A percentile compares a stretch with the other conserved stretches of the same genome.
phyloP scores from a whole-genome alignment of 2,329 filamentous ascomycete species.

The Penicillium palitans region DNA sequence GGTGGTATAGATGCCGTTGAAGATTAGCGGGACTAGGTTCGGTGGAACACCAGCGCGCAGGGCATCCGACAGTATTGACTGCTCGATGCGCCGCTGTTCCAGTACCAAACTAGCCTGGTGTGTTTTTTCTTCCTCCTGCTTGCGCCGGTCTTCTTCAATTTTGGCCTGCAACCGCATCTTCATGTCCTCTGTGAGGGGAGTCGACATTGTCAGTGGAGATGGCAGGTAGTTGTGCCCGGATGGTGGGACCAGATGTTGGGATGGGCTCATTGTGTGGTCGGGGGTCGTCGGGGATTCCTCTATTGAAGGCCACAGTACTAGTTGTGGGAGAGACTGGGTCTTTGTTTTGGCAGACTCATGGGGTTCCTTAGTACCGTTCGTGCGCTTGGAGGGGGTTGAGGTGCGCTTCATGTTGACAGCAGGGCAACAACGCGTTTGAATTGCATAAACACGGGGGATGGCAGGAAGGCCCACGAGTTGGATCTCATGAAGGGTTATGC shows the following conservation, averaged over 20 bases:
- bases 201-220: slow-evolving; percentile 24
- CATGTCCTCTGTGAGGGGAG: slow-evolving; percentile 63
- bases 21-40: slow-evolving; percentile 72
- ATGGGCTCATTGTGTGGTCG: not conserved
- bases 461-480: not conserved
- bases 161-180: slow-evolving; percentile 70
- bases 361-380: not conserved
- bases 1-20: slow-evolving; percentile 34
- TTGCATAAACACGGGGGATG: not conserved
- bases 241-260: slow-evolving; percentile 25
- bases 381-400: not conserved
- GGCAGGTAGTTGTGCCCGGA: slow-evolving; percentile 33
- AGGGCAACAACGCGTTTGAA: not conserved
- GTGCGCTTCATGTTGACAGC: not conserved
- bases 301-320: not conserved
- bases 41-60: slow-evolving; percentile 70
- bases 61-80: slow-evolving; percentile 69
- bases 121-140: slow-evolving; percentile 71
- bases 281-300: not conserved
- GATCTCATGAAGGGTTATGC: not conserved
- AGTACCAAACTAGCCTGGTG: slow-evolving; percentile 64
- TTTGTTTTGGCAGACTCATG: not conserved
- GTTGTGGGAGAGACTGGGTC: not conserved
- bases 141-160: slow-evolving; percentile 64
- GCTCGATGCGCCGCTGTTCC: slow-evolving; percentile 71